Evolutionary conservation across 257 asterid genomes (phyloP).

Genomic region (Solanum paucissectum): DNA sequence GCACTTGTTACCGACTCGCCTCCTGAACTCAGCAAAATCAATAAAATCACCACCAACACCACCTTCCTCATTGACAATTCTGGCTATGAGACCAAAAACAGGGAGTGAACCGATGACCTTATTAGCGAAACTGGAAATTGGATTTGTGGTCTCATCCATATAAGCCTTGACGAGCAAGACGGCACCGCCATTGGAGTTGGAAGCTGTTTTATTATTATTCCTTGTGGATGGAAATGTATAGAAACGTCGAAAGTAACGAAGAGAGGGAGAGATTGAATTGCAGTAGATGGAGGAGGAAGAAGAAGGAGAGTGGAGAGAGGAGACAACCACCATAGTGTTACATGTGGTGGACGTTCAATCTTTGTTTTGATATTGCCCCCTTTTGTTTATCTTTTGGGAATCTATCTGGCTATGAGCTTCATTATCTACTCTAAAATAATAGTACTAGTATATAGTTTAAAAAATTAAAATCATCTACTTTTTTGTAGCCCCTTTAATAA

Average conservation of each 20-base stretch:
- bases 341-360: slow-evolving; percentile 10
- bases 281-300: slow-evolving; percentile 23
- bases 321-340: slow-evolving; percentile 50
- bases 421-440: neutral
- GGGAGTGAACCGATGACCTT: slow-evolving; percentile 87
- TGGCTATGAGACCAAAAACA: slow-evolving; percentile 68
- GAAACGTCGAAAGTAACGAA: slow-evolving; percentile 34
- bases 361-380: slow-evolving; percentile 30
- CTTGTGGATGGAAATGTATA: slow-evolving; percentile 22
- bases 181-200: slow-evolving; percentile 25
- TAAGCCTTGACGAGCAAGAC: slow-evolving; percentile 38
- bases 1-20: slow-evolving; percentile 83
- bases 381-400: slow-evolving; percentile 1
- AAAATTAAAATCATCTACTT: neutral
- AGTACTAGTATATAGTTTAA: neutral
- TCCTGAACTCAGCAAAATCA: slow-evolving; percentile 86
- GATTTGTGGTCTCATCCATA: slow-evolving; percentile 74
- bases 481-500: neutral
- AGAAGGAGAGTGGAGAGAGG: slow-evolving; percentile 44
- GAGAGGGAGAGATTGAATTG: slow-evolving; percentile 38
- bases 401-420: neutral
- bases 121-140: slow-evolving; percentile 58
- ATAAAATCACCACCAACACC: slow-evolving; percentile 76
- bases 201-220: slow-evolving; percentile 2
- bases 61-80: slow-evolving; percentile 78